Base-by-base conservation (phyloP, 2,329 filamentous ascomycete genomes). In the Aurifilum marmelostoma region DNA sequence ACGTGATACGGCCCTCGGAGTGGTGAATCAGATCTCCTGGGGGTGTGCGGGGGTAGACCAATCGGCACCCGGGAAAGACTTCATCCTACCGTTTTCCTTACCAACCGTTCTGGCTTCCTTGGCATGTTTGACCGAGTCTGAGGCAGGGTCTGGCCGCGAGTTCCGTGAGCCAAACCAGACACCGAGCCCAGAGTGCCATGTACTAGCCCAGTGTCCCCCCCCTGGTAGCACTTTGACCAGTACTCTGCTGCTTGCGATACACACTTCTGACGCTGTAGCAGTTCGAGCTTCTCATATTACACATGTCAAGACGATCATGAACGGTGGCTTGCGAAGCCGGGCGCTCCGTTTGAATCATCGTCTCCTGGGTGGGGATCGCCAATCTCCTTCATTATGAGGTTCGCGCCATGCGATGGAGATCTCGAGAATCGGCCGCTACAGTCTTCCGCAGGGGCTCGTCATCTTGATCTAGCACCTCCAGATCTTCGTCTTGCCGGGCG, bases 1-100 rank as follows among this genome's bases (percentile, higher is more conserved):
- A 62, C 63, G 63, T 68, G 67, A 68, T 66, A 68, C 56, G 52
- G 63, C 63, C 50, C 61, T 32, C 61, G 65, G 60, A 65, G 64
- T 69, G 68, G 60, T 69, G 65, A 69, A 67, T 64, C 68, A 64
- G 65, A 63, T 67, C 52, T 66, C 59, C 52, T 63, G 68, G 60
- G 39, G 43, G 21, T 21, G 18, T 6, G 43, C 43, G 43, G 43
- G 43, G 43, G 43, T 21, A 60, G 27, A 16, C 59, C 65, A 69
- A 69, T 69, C 68, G 68, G 60, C 56, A 59, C 60, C 65, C 60
- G 68, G 65, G 67, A 67, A 64, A 58, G 50, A 47, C 54, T 43
- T 24, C 32, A 43, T 39, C 59, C 37, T 43, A 18, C 11, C 67
- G 56, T 63, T 67, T 65, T 54, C 34, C 41, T 41, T 27, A 61